Percentiles rank a stretch among this genome's conserved stretches.
Conservation (phyloP, 495 filamentous ascomycete species). For the Podospora didyma region DNA sequence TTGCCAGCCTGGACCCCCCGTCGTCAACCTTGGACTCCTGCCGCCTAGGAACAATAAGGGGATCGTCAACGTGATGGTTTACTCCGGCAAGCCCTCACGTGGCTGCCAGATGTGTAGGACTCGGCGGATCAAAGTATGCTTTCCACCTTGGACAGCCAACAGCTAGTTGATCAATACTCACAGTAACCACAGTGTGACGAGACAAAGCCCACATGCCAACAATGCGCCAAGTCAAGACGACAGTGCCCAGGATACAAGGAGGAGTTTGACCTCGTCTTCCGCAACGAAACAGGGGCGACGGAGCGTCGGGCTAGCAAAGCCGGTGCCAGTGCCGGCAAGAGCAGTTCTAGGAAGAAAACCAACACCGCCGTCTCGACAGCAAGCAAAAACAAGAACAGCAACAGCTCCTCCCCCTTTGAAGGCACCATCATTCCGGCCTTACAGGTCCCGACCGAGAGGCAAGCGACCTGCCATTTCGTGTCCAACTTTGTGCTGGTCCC, state of each 20-base stretch:
- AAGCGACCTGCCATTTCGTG: conserved; percentile 52
- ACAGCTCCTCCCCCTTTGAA: too few species aligned
- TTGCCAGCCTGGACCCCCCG: too few species aligned
- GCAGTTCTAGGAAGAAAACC: background rate
- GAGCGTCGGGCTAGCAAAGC: conserved; percentile 47
- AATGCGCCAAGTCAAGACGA: conserved; percentile 62
- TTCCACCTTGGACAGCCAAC: too few species aligned
- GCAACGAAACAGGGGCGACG: conserved; percentile 61
- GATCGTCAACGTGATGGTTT: conserved; percentile 69
- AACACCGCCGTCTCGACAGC: background rate
- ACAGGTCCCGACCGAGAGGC: background rate
- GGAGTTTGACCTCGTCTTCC: conserved; percentile 64
- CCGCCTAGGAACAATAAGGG: too few species aligned
- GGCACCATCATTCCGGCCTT: background rate
- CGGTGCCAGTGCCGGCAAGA: conserved; percentile 13
- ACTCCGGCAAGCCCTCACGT: conserved; percentile 68
- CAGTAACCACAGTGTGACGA: conserved; percentile 57
- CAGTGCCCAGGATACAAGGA: conserved; percentile 66
- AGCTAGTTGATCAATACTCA: too few species aligned
- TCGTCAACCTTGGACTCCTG: too few species aligned
- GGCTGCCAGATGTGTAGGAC: conserved; percentile 70
- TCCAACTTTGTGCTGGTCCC: conserved; percentile 53
- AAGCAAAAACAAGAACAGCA: background rate
- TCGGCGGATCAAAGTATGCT: conserved; percentile 63
- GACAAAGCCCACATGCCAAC: conserved; percentile 61